Percentiles rank a stretch among this genome's conserved stretches.
phyloP scores from a whole-genome alignment of 805 yeast genomes.

The Candida pseudofarinosa region DNA sequence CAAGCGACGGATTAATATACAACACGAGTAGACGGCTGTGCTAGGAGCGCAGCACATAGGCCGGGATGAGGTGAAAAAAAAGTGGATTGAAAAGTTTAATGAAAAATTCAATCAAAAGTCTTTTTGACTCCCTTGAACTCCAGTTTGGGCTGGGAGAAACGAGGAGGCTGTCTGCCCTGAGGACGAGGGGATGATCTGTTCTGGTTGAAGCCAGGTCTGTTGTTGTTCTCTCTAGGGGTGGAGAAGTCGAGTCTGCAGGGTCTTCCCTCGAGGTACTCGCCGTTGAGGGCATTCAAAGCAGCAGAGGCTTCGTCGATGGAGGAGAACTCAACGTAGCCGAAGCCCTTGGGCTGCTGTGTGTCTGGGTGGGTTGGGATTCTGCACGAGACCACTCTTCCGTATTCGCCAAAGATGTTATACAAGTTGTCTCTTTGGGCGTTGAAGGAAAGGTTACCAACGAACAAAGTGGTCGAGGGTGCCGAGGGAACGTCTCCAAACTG shows the following conservation, averaged over 20 bases:
- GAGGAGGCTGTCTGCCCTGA: background rate
- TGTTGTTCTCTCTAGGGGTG: constrained; percentile 68
- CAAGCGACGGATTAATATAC: background rate
- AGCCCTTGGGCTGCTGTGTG: constrained; percentile 98
- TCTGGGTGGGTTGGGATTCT: constrained; percentile 98
- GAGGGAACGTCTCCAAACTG: constrained; percentile 88
- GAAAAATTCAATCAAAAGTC: constrained; percentile 59
- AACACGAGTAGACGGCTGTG: background rate
- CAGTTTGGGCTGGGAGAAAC: constrained; percentile 56
- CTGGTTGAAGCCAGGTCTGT: constrained; percentile 18
- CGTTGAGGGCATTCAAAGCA: constrained; percentile 84
- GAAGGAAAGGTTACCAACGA: constrained; percentile 95
- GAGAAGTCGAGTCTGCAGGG: constrained; percentile 93
- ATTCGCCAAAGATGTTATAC: constrained; percentile 65
- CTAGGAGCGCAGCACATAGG: too few relatives aligned
- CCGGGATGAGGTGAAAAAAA: too few relatives aligned
- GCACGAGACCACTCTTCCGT: constrained; percentile 81
- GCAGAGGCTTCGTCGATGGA: constrained; percentile 85
- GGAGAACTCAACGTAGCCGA: constrained; percentile 93
- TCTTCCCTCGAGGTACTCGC: constrained; percentile 86
- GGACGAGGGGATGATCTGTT: background rate
- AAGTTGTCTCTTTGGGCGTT: constrained; percentile 77
- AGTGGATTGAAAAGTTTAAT: too few relatives aligned
- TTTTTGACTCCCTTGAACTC: constrained; percentile 82
- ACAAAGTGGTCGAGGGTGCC: constrained; percentile 91